A percentile compares a stretch with the other conserved stretches of the same genome.
These are phyloP conservation scores for Withania somnifera DNA, from an alignment of 305 asterid species.

Conservation along the genomic window DNA sequence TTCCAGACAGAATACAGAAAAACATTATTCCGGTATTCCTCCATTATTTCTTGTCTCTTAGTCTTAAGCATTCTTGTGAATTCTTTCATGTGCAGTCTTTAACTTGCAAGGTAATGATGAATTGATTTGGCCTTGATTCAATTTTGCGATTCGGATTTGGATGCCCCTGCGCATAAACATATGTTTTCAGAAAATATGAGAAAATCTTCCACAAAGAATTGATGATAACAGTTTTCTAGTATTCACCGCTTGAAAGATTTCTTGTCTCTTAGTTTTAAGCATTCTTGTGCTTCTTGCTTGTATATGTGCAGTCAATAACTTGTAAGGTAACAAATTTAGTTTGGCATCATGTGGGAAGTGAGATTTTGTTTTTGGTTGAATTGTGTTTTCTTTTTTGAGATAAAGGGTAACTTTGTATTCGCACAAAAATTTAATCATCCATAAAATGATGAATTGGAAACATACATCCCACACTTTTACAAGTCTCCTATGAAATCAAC, in stretches of 20 bases:
- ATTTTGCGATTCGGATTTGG: too few species aligned
- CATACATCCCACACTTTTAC: too few species aligned
- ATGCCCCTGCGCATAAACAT: too few species aligned
- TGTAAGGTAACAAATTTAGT: neutral
- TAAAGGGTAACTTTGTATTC: too few species aligned
- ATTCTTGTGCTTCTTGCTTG: neutral
- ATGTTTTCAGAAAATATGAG: constrained; percentile 32
- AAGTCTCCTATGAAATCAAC: too few species aligned
- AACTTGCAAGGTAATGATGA: neutral
- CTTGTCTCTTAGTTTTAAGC: neutral
- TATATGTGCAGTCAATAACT: neutral
- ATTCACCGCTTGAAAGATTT: neutral
- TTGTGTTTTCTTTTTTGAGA: too few species aligned
- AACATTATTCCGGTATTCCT: constrained; percentile 10
- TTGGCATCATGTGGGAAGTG: neutral
- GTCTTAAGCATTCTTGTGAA: neutral
- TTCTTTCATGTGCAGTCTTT: neutral
- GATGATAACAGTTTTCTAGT: constrained; percentile 14
- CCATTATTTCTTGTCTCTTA: neutral
- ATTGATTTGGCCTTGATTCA: neutral
- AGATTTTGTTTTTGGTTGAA: neutral
- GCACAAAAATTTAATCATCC: too few species aligned
- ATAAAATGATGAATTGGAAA: too few species aligned
- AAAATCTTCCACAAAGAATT: constrained; percentile 41
- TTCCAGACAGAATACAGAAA: constrained; percentile 39